A percentile compares a stretch with the other conserved stretches of the same genome.
Conservation (phyloP, 192 early-diverging fungal species). For the Rhizophagus prolifer region DNA sequence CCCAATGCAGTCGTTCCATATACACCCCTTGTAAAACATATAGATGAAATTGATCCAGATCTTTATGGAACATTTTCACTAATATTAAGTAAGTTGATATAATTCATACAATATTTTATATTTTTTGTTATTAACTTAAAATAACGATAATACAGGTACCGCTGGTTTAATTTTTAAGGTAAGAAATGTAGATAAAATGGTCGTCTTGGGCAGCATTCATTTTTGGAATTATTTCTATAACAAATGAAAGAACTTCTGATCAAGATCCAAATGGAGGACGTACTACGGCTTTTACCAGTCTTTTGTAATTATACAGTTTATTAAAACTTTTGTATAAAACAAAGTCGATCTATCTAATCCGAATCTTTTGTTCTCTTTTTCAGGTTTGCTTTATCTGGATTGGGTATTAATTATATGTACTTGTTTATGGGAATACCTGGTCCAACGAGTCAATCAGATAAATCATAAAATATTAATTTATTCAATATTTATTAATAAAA, state of each 20-base stretch:
- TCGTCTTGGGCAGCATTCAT: constrained; percentile 4
- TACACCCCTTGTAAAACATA: not conserved
- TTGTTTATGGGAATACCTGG: constrained; percentile 2
- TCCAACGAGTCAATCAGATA: not conserved
- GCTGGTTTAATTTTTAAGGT: constrained; percentile 4
- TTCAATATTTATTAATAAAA: not conserved
- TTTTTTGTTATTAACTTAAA: not conserved
- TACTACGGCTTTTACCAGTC: not conserved
- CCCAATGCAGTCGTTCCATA: constrained; percentile 1
- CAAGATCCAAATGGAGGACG: constrained; percentile 11
- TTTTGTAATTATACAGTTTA: not conserved
- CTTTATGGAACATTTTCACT: constrained; percentile 9
- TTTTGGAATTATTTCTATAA: constrained; percentile 6
- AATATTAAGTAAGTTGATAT: constrained; percentile 1
- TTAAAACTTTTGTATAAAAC: no score
- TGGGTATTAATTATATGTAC: constrained; percentile 6
- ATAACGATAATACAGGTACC: not conserved
- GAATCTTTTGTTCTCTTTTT: not conserved
- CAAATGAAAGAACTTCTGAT: constrained; percentile 11
- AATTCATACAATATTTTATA: no score
- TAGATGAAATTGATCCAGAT: constrained; percentile 21
- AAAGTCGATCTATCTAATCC: not conserved
- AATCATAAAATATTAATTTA: not conserved
- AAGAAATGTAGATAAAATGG: not conserved
- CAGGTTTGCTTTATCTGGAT: constrained; percentile 6